Base-by-base conservation (phyloP, 116 monocot species). In the Phalaenopsis hybrid region DNA sequence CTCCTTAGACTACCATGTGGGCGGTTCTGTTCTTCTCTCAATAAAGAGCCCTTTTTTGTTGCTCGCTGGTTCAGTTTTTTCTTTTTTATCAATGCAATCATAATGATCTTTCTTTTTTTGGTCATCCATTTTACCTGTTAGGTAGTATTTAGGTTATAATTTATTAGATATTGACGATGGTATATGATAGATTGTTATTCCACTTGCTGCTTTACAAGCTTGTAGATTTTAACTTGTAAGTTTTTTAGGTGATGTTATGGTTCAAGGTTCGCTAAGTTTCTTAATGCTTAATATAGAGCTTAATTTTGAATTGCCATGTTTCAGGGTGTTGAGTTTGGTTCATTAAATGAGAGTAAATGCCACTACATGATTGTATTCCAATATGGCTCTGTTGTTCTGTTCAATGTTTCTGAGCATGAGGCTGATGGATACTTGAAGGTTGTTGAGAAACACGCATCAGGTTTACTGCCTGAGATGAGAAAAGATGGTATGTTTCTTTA, bases 361-460 rank as follows among this genome's bases (percentile, higher is more conserved):
- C 94, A 86, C 68, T 90, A 90, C 75, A 96, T 96, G 94, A 92
- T 96, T 58, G 94, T 96, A 33, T 96, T 96, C 44, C 94, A 96
- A 52, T 96, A 96, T 86, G 94, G 96, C 79, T 96, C 96, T 34
- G 84, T 96, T 74, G 94, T 96, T 37, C 81, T 96, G 18, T 96
- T 96, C 80, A 96, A 94, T 88, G 88, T 96, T 82, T 85, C 87
- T 79, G 96, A 96, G 84, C 89, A 88, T 50, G 92, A 96, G 57
- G 92, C 91, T 78, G 92, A 94, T 90, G 90, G 88, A 57, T 96
- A 94, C 81, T 82, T 96, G 79, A 96, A 94, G 82, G 89, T 96
- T 80, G 92, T 92, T 65, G 85, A 93, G 78, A 92, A 85, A 61
- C 90, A 96, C 90, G 89, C 96, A 78, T 89, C 90, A 23, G 93